Evolutionary conservation across 495 filamentous ascomycete species (phyloP).

Genomic region (Penicillium verhagenii): DNA sequence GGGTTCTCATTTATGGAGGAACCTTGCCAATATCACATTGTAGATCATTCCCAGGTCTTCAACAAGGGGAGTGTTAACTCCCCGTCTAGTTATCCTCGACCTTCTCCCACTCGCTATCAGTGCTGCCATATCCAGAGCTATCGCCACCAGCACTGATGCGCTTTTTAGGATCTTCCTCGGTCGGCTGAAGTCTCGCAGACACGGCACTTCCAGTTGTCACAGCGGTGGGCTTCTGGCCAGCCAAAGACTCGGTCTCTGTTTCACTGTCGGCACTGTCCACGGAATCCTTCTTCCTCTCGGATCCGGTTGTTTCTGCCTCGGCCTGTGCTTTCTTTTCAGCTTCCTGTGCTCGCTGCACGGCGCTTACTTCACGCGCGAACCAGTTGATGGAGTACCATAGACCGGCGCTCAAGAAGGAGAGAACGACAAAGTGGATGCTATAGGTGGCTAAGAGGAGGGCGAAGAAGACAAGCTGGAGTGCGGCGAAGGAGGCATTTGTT

Average conservation of each 20-base stretch:
- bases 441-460: constrained; percentile 75
- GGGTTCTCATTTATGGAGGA: not conserved
- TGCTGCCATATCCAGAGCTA: constrained; percentile 51
- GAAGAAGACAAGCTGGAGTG: constrained; percentile 76
- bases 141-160: constrained; percentile 43
- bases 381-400: constrained; percentile 96
- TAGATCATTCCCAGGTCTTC: not conserved
- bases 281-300: constrained; percentile 31
- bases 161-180: constrained; percentile 39
- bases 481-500: constrained; percentile 85
- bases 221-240: constrained; percentile 20
- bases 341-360: constrained; percentile 58
- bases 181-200: constrained; percentile 29
- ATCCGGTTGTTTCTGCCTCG: constrained; percentile 23
- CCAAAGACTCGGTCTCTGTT: constrained; percentile 48
- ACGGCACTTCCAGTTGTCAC: constrained; percentile 23
- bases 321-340: constrained; percentile 39
- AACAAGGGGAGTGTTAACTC: not conserved
- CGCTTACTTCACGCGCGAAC: constrained; percentile 81
- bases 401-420: constrained; percentile 73
- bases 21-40: not conserved
- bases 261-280: constrained; percentile 42
- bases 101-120: constrained; percentile 59
- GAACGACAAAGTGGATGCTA: constrained; percentile 81
- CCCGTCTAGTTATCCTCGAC: constrained; percentile 37